Evolutionary conservation across 805 yeast genomes (phyloP), one percentile per base, ranked within the genome.

Genomic region (Lachancea lanzarotensis): DNA sequence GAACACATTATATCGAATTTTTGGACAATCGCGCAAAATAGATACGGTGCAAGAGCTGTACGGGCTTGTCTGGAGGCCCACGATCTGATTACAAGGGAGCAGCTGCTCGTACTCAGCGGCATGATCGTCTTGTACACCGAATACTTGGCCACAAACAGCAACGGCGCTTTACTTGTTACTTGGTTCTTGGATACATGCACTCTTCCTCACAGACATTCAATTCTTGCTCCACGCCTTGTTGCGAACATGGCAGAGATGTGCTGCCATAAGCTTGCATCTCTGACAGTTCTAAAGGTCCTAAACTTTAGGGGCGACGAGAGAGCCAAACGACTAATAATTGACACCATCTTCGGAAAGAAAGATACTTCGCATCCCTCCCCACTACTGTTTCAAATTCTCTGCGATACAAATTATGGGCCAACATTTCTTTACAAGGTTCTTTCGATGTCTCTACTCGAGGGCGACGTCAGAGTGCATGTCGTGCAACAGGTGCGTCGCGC

Each of bases 41-140:
- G 98, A 57, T 93, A 87, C 63, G 98, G 98, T 35, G 91, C 97
- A 0, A 75, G 98, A 52, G 96, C 98, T 17, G 82, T 91, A 48
- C 71, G 98, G 51, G 95, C 98, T 0, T 88, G 95, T 53, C 70
- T 93, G 42, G 98, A 93, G 66, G 81, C 90, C 40, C 79, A 80
- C 22, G 76, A 76, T 46, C 54, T 63, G 13, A 77, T 84, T 8
- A 72, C 82, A 9, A 66, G 67, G 17, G 91, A 82, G 56, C 93
- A 86, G 58, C 74, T 82, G 39, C 65, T 84, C 3, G 73, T 86
- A 38, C 73, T 91, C 7, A 82, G 95, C 7, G 80, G 86, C 1
- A 77, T 87, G 52, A 84, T 93, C 45, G 79, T 89, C 18, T 73
- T 82, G 36, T 80, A 85, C 68, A 81, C 91, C 20, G 84, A 83